Evolutionary conservation across 2,329 filamentous ascomycete species (phyloP), one percentile per base, ranked within the genome.

Genomic region (Acarospora socialis): DNA sequence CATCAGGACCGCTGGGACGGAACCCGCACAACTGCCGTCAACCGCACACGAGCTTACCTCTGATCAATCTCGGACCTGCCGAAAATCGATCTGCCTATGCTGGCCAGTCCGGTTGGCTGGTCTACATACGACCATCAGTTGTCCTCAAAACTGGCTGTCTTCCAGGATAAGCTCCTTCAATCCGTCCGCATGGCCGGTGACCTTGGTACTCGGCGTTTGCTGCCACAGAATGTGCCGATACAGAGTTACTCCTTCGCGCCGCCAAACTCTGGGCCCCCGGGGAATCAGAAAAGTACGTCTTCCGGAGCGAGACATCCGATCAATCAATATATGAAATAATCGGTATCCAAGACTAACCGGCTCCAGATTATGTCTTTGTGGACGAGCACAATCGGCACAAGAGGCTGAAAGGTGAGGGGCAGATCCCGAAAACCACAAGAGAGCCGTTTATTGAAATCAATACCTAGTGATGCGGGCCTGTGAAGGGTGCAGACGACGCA

Each of bases 341-440:
- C 16, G 12, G 12, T 25, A 19, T 21, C n/a, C 38, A 28, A 32
- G 10, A 8, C 8, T 10, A 6, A 9, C 30, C 9, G 17, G 27
- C 36, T 37, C 27, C 48, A 92, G 86, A 94, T 56, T 95, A 94
- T 80, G 90, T 95, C 48, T 95, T 95, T 52, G 90, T 95, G 36
- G 87, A 95, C 57, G 87, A 95, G 57, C 90, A 95, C 58, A 95
- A 95, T 62, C 79, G 90, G 42, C 90, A 95, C 59, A 95, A 95
- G 60, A 74, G 87, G 47, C 64, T 95, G 41, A 95, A 95, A 68
- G 83, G 83, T 90, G 70, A 39, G 54, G 24, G 30, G 27, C 32
- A 37, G 26, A 25, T 32, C 21, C n/a, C n/a, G n/a, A n/a, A n/a
- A n/a, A n/a, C n/a, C n/a, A n/a, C n/a, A n/a, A 18, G 32, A 15